These are phyloP conservation scores for Dictyostelium gargantuum DNA, from an alignment of 208 protist species.

Conservation along the genomic window DNA sequence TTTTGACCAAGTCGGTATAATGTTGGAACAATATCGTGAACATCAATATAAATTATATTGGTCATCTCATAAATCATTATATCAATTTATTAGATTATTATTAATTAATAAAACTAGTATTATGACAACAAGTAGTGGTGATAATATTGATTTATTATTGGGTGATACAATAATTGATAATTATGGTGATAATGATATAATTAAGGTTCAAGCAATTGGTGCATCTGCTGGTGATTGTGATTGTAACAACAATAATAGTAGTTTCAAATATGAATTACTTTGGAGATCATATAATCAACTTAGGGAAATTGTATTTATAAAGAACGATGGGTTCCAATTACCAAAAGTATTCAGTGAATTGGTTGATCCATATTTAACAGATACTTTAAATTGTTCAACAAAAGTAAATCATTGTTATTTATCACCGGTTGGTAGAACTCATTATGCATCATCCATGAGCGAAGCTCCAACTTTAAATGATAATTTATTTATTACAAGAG, in stretches of 20 bases:
- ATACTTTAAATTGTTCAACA: background rate
- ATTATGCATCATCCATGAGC: slow-evolving; percentile 5
- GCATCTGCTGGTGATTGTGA: background rate
- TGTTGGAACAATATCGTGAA: background rate
- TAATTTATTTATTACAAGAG: slow-evolving; percentile 61
- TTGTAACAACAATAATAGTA: background rate
- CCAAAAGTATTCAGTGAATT: slow-evolving; percentile 1
- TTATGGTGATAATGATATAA: background rate
- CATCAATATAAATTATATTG: slow-evolving; percentile 30
- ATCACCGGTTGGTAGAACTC: slow-evolving; percentile 42
- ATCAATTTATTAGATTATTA: background rate
- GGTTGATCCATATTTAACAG: background rate
- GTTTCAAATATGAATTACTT: background rate
- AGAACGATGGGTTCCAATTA: slow-evolving; percentile 49
- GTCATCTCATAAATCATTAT: background rate
- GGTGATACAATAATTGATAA: background rate
- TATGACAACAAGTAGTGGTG: background rate
- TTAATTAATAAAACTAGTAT: background rate
- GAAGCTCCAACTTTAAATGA: slow-evolving; percentile 47
- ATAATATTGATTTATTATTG: background rate
- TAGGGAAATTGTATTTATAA: slow-evolving; percentile 40
- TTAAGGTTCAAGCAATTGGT: background rate
- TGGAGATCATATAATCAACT: slow-evolving; percentile 61
- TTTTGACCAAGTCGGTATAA: slow-evolving; percentile 40
- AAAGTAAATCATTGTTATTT: slow-evolving; percentile 55